phyloP scores from a whole-genome alignment of 2,329 filamentous ascomycete species.

The Orbilia brochopaga region DNA sequence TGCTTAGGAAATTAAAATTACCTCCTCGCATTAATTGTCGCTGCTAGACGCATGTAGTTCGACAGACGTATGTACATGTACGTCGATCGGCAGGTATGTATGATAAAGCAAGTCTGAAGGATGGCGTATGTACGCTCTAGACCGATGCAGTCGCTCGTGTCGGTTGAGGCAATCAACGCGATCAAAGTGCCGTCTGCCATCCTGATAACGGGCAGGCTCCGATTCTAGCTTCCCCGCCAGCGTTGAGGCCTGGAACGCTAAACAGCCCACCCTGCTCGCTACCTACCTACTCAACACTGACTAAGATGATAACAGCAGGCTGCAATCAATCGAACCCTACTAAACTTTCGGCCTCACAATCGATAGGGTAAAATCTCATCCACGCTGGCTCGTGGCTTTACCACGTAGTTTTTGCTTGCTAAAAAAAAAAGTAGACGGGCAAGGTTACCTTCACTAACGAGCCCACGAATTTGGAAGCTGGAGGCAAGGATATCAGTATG shows the following conservation, averaged over 20 bases:
- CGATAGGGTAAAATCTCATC: slow-evolving; percentile 12
- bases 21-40: no score
- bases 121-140: not conserved
- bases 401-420: no score
- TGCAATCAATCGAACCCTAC: no score
- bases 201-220: not conserved
- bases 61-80: no score
- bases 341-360: not conserved
- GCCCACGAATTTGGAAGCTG: slow-evolving; percentile 31
- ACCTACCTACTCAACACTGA: not conserved
- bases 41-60: no score
- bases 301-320: not conserved
- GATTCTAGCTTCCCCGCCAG: slow-evolving; percentile 1
- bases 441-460: not conserved
- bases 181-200: not conserved
- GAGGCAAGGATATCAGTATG: not conserved
- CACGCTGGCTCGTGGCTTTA: no score
- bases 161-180: not conserved
- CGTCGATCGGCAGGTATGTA: no score
- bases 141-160: not conserved
- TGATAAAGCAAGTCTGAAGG: no score
- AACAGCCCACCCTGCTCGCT: not conserved
- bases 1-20: not conserved
- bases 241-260: not conserved
- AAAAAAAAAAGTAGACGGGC: no score